These are phyloP conservation scores for Mycena crocata DNA, from an alignment of 768 basidiomycete genomes.

Conservation along the genomic window DNA sequence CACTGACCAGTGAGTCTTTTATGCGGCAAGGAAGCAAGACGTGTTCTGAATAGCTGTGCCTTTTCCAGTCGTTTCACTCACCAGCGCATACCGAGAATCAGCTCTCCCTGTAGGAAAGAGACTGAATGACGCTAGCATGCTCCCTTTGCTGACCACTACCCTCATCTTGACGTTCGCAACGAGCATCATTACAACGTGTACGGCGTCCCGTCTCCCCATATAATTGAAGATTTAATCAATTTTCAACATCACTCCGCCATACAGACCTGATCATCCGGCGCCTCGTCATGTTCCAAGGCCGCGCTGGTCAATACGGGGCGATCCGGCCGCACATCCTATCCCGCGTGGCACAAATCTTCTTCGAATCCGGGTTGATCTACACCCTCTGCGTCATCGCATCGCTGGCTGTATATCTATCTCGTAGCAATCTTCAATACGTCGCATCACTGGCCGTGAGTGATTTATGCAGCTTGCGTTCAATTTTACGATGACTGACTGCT, in stretches of 20 bases:
- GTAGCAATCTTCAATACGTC: slow-evolving; percentile 21
- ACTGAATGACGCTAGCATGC: slow-evolving; percentile 8
- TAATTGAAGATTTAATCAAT: too few species aligned
- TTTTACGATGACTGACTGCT: too few species aligned
- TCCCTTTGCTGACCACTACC: slow-evolving; percentile 12
- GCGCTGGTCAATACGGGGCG: too few species aligned
- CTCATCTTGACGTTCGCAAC: slow-evolving; percentile 13
- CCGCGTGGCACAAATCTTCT: slow-evolving; percentile 6
- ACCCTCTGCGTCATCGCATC: slow-evolving; percentile 17
- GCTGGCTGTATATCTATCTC: slow-evolving; percentile 8
- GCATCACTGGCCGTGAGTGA: slow-evolving; percentile 9
- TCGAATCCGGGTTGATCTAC: slow-evolving; percentile 23
- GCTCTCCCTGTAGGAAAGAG: neutral
- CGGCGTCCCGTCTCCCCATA: neutral
- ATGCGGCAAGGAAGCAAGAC: too few species aligned
- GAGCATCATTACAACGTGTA: slow-evolving; percentile 23
- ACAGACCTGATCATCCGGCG: slow-evolving; percentile 16
- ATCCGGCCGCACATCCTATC: slow-evolving; percentile 14
- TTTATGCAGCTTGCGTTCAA: neutral
- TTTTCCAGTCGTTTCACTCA: neutral
- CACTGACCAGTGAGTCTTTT: neutral
- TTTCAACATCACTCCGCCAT: too few species aligned
- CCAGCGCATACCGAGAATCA: neutral
- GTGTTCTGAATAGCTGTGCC: neutral
- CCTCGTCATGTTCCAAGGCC: neutral